Evolutionary conservation across 2,329 filamentous ascomycete genomes (phyloP).

Genomic region (Drechslerella coelobrocha): DNA sequence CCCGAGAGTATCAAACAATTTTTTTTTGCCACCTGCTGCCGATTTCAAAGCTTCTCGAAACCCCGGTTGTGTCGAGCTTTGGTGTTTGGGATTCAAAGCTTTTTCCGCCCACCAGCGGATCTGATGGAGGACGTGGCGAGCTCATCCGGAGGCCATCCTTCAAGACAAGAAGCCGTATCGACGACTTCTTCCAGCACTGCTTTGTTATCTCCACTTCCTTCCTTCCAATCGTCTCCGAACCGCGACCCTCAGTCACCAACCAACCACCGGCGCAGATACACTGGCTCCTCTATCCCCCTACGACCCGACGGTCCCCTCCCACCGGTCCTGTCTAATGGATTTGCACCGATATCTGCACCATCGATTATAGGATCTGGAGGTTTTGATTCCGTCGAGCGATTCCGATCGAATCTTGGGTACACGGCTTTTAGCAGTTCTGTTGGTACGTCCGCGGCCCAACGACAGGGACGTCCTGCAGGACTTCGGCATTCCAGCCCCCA

Average conservation of each 20-base stretch:
- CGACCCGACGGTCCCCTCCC: slow-evolving; percentile 37
- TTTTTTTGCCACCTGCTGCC: slow-evolving; percentile 15
- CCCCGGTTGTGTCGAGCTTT: slow-evolving; percentile 8
- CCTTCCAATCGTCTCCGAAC: slow-evolving; percentile 22
- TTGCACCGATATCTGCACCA: slow-evolving; percentile 26
- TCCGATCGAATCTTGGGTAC: slow-evolving; percentile 42
- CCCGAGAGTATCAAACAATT: slow-evolving; percentile 15
- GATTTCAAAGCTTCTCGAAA: slow-evolving; percentile 20
- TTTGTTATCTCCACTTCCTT: slow-evolving; percentile 17
- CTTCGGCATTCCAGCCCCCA: slow-evolving; percentile 47
- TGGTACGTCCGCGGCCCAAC: slow-evolving; percentile 22
- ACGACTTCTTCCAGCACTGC: slow-evolving; percentile 21
- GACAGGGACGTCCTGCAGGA: slow-evolving; percentile 42
- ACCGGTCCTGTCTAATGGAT: slow-evolving; percentile 44
- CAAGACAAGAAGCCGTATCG: slow-evolving; percentile 20
- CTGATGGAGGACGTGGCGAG: slow-evolving; percentile 49
- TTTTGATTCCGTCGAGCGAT: slow-evolving; percentile 36
- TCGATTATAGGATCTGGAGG: slow-evolving; percentile 44
- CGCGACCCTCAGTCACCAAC: slow-evolving; percentile 37
- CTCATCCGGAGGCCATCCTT: slow-evolving; percentile 48
- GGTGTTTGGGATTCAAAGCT: slow-evolving; percentile 29
- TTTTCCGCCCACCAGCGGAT: slow-evolving; percentile 48
- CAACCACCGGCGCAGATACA: slow-evolving; percentile 45
- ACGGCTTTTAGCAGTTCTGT: slow-evolving; percentile 16
- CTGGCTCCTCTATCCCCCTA: slow-evolving; percentile 41